Percentiles rank a stretch among this genome's conserved stretches.
Evolutionary conservation across 1,284 basidiomycete species (phyloP).

Genomic region (Bjerkandera adusta): DNA sequence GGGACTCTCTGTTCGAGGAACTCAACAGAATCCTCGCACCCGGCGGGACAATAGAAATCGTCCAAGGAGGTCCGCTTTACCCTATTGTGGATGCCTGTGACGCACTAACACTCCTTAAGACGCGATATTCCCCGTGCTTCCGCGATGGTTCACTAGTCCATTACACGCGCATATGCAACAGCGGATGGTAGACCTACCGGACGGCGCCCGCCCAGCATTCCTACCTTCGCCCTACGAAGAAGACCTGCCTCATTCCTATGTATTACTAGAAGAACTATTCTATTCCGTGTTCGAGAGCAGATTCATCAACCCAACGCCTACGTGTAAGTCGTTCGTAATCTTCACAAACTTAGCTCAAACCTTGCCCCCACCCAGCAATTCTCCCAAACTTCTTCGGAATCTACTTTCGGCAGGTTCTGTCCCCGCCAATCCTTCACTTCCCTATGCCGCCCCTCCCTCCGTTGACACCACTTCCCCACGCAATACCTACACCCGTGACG

Average conservation of each 20-base stretch:
- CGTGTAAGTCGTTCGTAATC: constrained; percentile 16
- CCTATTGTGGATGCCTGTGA: no score
- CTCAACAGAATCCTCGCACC: constrained; percentile 60
- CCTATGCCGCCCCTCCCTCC: constrained; percentile 65
- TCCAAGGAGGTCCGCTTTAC: constrained; percentile 60
- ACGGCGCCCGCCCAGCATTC: constrained; percentile 8
- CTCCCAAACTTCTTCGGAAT: constrained; percentile 66
- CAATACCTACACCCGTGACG: constrained; percentile 8
- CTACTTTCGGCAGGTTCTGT: constrained; percentile 59
- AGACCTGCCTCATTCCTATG: constrained; percentile 23
- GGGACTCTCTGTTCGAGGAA: constrained; percentile 70
- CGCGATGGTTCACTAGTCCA: constrained; percentile 26
- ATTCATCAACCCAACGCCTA: constrained; percentile 29
- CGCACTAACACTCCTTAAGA: constrained; percentile 15
- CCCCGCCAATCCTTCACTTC: constrained; percentile 57
- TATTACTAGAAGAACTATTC: constrained; percentile 26
- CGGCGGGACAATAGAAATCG: constrained; percentile 59
- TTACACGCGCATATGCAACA: constrained; percentile 18
- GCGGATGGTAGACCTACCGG: constrained; percentile 12
- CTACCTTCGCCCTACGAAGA: constrained; percentile 10
- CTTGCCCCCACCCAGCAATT: constrained; percentile 40
- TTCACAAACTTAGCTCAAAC: neutral
- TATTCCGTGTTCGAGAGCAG: constrained; percentile 29
- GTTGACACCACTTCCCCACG: constrained; percentile 36
- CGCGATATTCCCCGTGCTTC: constrained; percentile 27